Evolutionary conservation across 371 early-diverging fungal species (phyloP).

Genomic region (Rhizopus delemar): DNA sequence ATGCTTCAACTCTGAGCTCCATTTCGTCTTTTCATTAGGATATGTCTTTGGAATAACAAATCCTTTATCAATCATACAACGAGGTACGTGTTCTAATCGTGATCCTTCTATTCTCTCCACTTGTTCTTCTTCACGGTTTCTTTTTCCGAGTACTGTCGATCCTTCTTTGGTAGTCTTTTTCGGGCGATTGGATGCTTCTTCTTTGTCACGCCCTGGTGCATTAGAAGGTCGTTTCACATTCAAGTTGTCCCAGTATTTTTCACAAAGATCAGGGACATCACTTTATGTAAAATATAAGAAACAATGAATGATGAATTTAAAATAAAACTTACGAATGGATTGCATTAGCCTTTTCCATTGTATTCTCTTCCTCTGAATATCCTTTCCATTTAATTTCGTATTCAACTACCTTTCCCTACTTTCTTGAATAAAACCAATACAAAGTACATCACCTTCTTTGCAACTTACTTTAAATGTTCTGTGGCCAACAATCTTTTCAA

Average conservation of each 20-base stretch:
- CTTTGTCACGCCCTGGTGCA: constrained; percentile 7
- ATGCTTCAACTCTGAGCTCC: constrained; percentile 15
- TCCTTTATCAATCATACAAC: constrained; percentile 19
- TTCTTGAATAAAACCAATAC: neutral
- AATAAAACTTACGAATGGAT: constrained; percentile 32
- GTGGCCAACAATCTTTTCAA: constrained; percentile 18
- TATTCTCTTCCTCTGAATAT: constrained; percentile 23
- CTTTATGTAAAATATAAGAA: constrained; percentile 10
- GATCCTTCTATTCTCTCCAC: neutral
- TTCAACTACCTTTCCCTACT: constrained; percentile 18
- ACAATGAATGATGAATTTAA: neutral
- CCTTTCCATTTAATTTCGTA: constrained; percentile 31
- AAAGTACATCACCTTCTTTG: neutral
- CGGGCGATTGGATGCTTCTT: neutral
- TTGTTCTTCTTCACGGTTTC: constrained; percentile 5
- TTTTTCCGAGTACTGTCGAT: neutral
- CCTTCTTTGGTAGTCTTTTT: neutral
- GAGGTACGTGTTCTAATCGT: constrained; percentile 13
- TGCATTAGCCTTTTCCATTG: constrained; percentile 25
- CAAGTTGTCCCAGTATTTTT: constrained; percentile 27
- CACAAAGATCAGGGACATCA: constrained; percentile 32
- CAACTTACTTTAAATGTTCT: constrained; percentile 10
- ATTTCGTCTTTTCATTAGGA: constrained; percentile 9
- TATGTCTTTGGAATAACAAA: constrained; percentile 8
- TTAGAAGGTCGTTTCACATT: constrained; percentile 14